Base-by-base conservation (phyloP, 2,329 filamentous ascomycete species). In the Beauveria scarabaeidicola region DNA sequence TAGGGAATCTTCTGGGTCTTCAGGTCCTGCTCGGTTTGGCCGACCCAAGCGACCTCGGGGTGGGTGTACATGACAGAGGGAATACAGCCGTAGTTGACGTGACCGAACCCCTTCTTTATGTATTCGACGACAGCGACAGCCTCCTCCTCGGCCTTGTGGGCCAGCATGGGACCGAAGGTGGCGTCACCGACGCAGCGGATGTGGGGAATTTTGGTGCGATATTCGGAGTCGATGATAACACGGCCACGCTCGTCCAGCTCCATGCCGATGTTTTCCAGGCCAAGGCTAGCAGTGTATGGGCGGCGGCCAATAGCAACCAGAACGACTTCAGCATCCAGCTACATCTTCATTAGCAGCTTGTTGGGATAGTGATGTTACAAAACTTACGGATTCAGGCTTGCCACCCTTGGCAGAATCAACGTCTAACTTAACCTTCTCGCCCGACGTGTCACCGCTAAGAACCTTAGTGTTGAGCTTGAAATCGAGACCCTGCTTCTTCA, bases 11-110 rank as follows among this genome's bases (percentile, higher is more conserved):
- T 91, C 64, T 88, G 83, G 66, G 86, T 85, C 84, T 97, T 97
- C 65, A 99, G 82, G 68, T 99, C 94, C 73, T 93, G 89, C 81
- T 99, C 94, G 74, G 87, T 97, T 81, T 97, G 92, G 61, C 94
- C 94, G 51, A 99, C 94, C 94, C 94, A 99, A 40, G 94, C 91
- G 65, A 97, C 94, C 77, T 99, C 94, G 38, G 94, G 94, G 79
- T 97, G 88, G 11, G 94, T 97, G 84, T 99, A 99, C 94, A 99
- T 99, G 78, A 99, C 94, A 38, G 90, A 94, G 65, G 94, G 94
- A 72, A 99, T 99, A 75, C 89, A 90, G 70, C 86, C 90, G 79
- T 99, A 99, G 87, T 99, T 99, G 78, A 99, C 94, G 77, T 99
- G 94, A 61, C 94, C 94, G 76, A 95, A 89, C 66, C 91, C 91